Base-by-base conservation (phyloP, 2,329 filamentous ascomycete species). In the Colletotrichum somersetense region DNA sequence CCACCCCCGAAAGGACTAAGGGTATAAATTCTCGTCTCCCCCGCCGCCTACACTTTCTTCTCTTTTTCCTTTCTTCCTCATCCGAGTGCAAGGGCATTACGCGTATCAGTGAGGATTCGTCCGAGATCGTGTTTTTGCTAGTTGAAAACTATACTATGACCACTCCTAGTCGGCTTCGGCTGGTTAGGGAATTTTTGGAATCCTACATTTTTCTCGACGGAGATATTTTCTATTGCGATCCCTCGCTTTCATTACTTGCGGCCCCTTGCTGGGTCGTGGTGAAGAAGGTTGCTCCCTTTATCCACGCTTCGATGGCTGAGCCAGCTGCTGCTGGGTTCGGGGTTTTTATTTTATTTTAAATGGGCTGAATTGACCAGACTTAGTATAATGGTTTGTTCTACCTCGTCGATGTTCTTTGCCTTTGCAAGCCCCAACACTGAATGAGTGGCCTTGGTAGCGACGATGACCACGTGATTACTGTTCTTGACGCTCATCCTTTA, bases 61-160 rank as follows among this genome's bases (percentile, higher is more conserved):
- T 79, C 79, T 79, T 78, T 80, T 78, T 77, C 80, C 84, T 86
- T 81, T 81, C 75, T 81, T 84, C 82, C 80, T 78, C 83, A 89
- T 90, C 87, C 85, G 81, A 87, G 89, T 92, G 91, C 91, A 91
- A 84, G 90, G 91, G 92, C 91, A 89, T 92, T 92, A 93, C 88
- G 91, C 89, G 89, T 91, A 89, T 89, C 91, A 92, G 91, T 94
- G 92, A 94, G 90, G 92, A 93, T 91, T 91, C 89, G 91, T 94
- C 92, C 90, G 92, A 94, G 91, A 90, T 89, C 88, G 89, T 89
- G 88, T 93, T 93, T 93, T 93, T 94, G 92, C 92, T 94, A 93
- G 91, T 93, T 93, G 91, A 93, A 93, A 93, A 93, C 91, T 93
- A 93, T 86, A 87, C 87, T 65, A 89, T 92, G 92, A 93, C 92